Evolutionary conservation across 805 yeast genomes (phyloP), one percentile per base, ranked within the genome.

Genomic region (Hanseniaspora jakobsenii): DNA sequence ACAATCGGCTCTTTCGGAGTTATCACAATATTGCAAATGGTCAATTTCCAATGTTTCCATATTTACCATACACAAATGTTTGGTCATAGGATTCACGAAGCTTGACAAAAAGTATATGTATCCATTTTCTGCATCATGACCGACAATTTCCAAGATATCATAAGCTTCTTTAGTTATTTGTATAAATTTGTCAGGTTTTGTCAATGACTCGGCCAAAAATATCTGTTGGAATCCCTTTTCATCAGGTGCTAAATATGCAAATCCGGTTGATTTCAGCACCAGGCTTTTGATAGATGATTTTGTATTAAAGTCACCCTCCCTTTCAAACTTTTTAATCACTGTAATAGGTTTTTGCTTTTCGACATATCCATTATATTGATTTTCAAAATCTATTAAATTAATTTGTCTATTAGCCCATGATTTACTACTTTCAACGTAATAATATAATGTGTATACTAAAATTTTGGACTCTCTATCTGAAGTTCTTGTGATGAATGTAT

Each of bases 391-490:
- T 21, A 69, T 58, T 0, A 66, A 50, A 49, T 81, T 62, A 2
- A 46, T 19, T 4, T 23, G 3, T 1, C 17, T 24, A 5, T 8
- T 19, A 5, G 26, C 27, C 48, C 48, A 46, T 10, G 9, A n/a
- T 3, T 19, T 14, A 2, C 55, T 43, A 0, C 50, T 52, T 0
- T 65, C 52, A 34, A 71, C 64, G 37, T 60, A 71, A 13, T 69
- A 49, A 49, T 73, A 40, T 12, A 39, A 13, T 2, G 31, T 71
- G 10, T 73, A 69, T 47, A 75, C 72, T 55, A 79, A 57, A 3
- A 55, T 43, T 42, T 73, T 75, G 38, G 86, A 77, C 4, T 71
- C 66, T 49, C 93, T 63, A 55, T 80, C 81, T 10, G 81, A 64
- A 21, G 74, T 69, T 52, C 80, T 79, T 19, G 78, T 66, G 16